phyloP scores from a whole-genome alignment of 139 green algal species.

The Chlamydomonas incerta region DNA sequence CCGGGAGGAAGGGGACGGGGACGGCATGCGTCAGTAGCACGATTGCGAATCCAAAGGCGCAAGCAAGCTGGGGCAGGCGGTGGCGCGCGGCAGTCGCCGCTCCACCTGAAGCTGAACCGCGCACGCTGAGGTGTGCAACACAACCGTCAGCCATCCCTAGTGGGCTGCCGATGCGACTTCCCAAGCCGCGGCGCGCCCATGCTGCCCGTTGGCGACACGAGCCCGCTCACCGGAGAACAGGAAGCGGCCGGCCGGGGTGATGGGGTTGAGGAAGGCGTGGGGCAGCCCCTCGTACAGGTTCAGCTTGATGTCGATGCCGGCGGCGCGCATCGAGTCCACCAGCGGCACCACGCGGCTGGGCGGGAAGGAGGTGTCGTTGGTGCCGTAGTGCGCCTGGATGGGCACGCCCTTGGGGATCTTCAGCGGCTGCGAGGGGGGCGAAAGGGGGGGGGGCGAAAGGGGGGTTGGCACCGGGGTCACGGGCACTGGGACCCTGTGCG shows the following conservation, averaged over 20 bases:
- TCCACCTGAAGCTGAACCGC: too few species aligned
- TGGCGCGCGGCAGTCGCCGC: too few species aligned
- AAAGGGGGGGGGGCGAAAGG: not conserved
- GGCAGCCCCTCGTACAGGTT: conserved; percentile 31
- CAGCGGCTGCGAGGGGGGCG: not conserved
- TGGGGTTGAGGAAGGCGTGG: conserved; percentile 35
- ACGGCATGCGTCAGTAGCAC: too few species aligned
- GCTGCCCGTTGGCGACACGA: too few species aligned
- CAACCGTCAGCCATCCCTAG: too few species aligned
- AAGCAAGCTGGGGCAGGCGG: too few species aligned
- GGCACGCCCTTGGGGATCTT: conserved; percentile 4
- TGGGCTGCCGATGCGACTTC: too few species aligned
- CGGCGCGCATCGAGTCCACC: not conserved
- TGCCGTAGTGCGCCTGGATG: conserved; percentile 35
- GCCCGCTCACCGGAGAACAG: not conserved
- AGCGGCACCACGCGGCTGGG: not conserved
- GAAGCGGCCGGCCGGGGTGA: conserved; percentile 15
- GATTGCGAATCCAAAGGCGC: too few species aligned
- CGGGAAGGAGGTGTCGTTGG: conserved; percentile 29
- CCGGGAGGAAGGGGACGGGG: not conserved
- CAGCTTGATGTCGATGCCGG: conserved; percentile 19
- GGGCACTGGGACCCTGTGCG: too few species aligned
- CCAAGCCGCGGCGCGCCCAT: too few species aligned
- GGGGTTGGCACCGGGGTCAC: too few species aligned
- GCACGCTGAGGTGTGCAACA: too few species aligned